Conservation (phyloP, 2,329 filamentous ascomycete species). For the Fusarium algeriense region DNA sequence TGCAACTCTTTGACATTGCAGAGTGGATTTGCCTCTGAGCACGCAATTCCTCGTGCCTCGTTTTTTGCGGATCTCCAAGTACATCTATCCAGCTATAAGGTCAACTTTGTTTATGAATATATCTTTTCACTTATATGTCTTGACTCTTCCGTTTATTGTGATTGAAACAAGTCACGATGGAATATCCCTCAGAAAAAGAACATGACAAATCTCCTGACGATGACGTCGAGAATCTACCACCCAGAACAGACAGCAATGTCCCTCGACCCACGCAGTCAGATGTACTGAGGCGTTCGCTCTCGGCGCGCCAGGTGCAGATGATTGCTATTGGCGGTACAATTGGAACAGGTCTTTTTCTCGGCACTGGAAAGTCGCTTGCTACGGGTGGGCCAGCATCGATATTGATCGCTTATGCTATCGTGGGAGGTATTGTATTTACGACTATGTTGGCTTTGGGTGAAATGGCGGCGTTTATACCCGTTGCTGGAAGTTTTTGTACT, state of each 20-base stretch:
- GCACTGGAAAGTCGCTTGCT: conserved; percentile 70
- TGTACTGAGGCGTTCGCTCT: conserved; percentile 66
- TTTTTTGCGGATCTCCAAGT: conserved; percentile 8
- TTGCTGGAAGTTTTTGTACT: conserved; percentile 69
- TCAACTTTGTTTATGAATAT: not conserved
- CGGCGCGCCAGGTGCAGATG: conserved; percentile 75
- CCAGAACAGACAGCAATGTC: conserved; percentile 6
- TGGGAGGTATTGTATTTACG: conserved; percentile 68
- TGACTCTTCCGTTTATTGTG: not conserved
- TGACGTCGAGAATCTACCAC: conserved; percentile 38
- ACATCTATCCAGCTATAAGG: not conserved
- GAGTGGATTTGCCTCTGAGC: conserved; percentile 44
- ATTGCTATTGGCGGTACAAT: conserved; percentile 72
- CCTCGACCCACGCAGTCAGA: conserved; percentile 53
- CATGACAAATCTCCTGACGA: conserved; percentile 15
- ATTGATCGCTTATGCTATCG: conserved; percentile 68
- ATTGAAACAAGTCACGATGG: conserved; percentile 3
- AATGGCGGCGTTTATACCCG: conserved; percentile 66
- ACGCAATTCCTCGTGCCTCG: conserved; percentile 46
- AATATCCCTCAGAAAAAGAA: conserved; percentile 33
- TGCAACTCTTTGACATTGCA: conserved; percentile 11
- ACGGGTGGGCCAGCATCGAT: conserved; percentile 71
- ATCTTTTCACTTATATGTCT: not conserved
- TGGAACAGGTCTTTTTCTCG: conserved; percentile 72
- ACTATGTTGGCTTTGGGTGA: conserved; percentile 71